Conservation (phyloP, 192 early-diverging fungal species). For the Coemansia javaensis region DNA sequence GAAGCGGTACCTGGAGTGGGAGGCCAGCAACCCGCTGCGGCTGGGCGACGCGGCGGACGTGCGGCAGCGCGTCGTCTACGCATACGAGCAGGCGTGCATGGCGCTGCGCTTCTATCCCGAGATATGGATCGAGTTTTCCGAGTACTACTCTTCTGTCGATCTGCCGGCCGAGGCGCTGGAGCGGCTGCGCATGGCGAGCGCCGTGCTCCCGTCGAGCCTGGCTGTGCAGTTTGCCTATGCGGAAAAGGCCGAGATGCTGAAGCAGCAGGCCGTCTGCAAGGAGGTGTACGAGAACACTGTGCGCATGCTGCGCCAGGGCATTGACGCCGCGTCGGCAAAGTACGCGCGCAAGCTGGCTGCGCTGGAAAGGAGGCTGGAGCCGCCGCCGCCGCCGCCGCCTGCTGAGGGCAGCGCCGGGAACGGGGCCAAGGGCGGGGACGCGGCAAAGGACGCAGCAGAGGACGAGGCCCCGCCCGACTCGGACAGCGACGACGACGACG, state of each 20-base stretch:
- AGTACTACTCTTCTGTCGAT: constrained; percentile 20
- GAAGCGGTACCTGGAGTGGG: constrained; percentile 91
- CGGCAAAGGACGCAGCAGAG: no score
- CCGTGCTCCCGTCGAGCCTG: constrained; percentile 46
- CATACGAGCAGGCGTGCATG: constrained; percentile 82
- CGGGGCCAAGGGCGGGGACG: no score
- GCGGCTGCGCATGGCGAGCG: constrained; percentile 28
- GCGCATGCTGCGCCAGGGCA: constrained; percentile 7
- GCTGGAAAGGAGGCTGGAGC: constrained; percentile 32
- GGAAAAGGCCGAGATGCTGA: constrained; percentile 62
- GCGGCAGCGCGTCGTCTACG: constrained; percentile 69
- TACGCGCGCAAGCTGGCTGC: constrained; percentile 25
- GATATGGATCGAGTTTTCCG: constrained; percentile 64
- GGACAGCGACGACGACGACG: constrained; percentile 29
- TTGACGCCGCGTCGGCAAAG: constrained; percentile 12
- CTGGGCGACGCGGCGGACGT: constrained; percentile 54
- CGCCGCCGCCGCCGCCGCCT: neutral
- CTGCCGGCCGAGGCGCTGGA: constrained; percentile 22
- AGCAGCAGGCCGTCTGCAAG: constrained; percentile 54
- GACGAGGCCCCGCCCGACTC: constrained; percentile 17
- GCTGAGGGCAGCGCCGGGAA: neutral
- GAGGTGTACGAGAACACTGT: constrained; percentile 53
- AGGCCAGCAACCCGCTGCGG: constrained; percentile 77
- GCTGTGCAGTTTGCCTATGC: constrained; percentile 71
- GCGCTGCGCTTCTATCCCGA: constrained; percentile 83